phyloP scores from a whole-genome alignment of 495 filamentous ascomycete species.

The Corynascus novoguineensis region DNA sequence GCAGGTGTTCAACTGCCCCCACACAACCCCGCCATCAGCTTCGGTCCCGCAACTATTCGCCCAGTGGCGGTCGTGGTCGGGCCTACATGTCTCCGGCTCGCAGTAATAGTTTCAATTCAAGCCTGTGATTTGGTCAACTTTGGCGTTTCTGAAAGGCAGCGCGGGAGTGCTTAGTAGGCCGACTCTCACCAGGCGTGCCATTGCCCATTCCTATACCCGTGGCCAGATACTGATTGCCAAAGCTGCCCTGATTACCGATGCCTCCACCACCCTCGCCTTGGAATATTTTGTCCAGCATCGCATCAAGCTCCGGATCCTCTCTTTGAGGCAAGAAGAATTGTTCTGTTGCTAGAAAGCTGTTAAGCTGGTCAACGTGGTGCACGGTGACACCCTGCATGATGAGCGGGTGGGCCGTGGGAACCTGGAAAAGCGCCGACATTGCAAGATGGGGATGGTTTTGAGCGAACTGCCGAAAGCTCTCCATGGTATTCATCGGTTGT shows the following conservation, averaged over 20 bases:
- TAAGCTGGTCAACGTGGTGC: not conserved
- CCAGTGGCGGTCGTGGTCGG: not conserved
- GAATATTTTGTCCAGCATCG: slow-evolving; percentile 9
- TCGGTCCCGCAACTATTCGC: not conserved
- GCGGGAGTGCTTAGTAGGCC: not conserved
- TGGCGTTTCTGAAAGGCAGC: not conserved
- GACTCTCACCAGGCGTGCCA: slow-evolving; percentile 3
- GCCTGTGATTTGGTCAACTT: not conserved
- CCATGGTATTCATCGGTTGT: slow-evolving; percentile 4
- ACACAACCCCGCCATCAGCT: not conserved
- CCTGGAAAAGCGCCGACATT: slow-evolving; percentile 15
- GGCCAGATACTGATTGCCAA: not conserved
- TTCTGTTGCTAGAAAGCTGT: not conserved
- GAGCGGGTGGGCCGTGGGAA: slow-evolving; percentile 5
- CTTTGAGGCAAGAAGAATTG: not conserved
- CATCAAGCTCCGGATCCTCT: slow-evolving; percentile 11
- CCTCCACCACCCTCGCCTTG: not conserved
- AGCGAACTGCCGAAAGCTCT: slow-evolving; percentile 7
- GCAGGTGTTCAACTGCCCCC: not conserved
- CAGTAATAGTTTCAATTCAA: not conserved
- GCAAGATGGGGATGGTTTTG: slow-evolving; percentile 8
- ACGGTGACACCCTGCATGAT: slow-evolving; percentile 11
- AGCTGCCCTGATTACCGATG: not conserved
- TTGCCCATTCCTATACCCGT: slow-evolving; percentile 7
- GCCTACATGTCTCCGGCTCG: not conserved